Evolutionary conservation across 768 basidiomycete genomes (phyloP), one percentile per base, ranked within the genome.

Genomic region (Psilocybe tampanensis): DNA sequence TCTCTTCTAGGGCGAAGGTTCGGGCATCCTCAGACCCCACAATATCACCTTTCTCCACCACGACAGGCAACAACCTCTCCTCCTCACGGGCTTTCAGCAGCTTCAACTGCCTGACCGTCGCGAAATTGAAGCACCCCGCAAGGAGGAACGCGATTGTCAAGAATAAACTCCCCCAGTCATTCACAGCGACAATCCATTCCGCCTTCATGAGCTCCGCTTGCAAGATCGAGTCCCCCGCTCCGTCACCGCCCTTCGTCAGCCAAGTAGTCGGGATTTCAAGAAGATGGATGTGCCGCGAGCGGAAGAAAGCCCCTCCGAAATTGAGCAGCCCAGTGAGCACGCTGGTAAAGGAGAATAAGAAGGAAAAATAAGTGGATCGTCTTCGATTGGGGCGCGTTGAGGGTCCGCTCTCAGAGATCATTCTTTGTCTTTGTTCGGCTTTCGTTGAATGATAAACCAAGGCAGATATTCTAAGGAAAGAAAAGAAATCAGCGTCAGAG

Each of bases 151-250:
- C 56, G 8, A 52, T 19, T 2, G 53, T 52, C 53, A 66, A 43
- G 50, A 64, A 60, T 7, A 66, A 53, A 49, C 61, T 66, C 22
- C 57, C 62, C 65, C 65, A 66, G 47, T 66, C 63, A 34, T 64
- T 66, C 50, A 64, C 34, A 33, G 66, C 63, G 9, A 64, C 63
- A 18, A 63, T 23, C 58, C 61, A 57, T 34, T 63, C 55, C 2
- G 66, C 66, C 12, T 61, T 56, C 1, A 63, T 42, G 12, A 66
- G 45, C 23, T 58, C 50, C 15, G 12, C 36, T n/a, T 8, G 36
- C 48, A 62, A 26, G 9, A 59, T 21, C 12, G 59, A 53, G 13
- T 59, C 58, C 2, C 55, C 47, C 7, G 33, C 52, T 12, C 53
- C 49, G 34, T 24, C 23, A n/a, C 24, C 54, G 22, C 45, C 52